phyloP scores from a whole-genome alignment of 805 yeast species.

The Spathaspora girioi region DNA sequence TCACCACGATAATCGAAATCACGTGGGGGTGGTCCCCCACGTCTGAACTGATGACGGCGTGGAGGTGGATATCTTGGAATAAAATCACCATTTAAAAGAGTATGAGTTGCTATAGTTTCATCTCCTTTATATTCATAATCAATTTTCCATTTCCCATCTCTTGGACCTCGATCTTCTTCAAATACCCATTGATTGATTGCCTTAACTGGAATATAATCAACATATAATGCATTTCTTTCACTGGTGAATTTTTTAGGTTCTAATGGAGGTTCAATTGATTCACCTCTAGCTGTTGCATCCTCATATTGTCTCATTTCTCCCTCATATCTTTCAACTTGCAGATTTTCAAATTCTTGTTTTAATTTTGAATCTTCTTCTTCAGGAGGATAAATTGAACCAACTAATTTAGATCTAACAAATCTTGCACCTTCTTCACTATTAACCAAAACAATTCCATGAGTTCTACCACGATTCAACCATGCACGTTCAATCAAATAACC shows the following conservation, averaged over 20 bases:
- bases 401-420: slow-evolving; percentile 28
- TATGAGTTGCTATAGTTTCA: slow-evolving; percentile 17
- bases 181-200: slow-evolving; percentile 45
- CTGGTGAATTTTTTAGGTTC: slow-evolving; percentile 14
- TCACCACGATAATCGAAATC: slow-evolving; percentile 3
- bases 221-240: slow-evolving; percentile 26
- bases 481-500: slow-evolving; percentile 33
- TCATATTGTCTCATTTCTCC: slow-evolving; percentile 14
- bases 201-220: slow-evolving; percentile 44
- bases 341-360: slow-evolving; percentile 12
- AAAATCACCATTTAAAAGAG: slow-evolving; percentile 14
- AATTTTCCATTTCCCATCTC: slow-evolving; percentile 44
- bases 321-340: slow-evolving; percentile 19
- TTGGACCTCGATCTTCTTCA: slow-evolving; percentile 43
- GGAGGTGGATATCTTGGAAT: slow-evolving; percentile 12
- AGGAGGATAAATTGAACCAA: slow-evolving; percentile 32
- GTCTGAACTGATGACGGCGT: background rate
- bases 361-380: slow-evolving; percentile 20
- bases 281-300: slow-evolving; percentile 7
- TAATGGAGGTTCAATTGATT: slow-evolving; percentile 10
- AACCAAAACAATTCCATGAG: slow-evolving; percentile 42
- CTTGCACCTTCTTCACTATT: slow-evolving; percentile 39
- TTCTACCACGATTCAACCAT: slow-evolving; percentile 39
- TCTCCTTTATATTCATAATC: slow-evolving; percentile 31
- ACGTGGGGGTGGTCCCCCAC: background rate